Evolutionary conservation across 1,139 yeast genomes (phyloP), one percentile per base, ranked within the genome.

Genomic region (Yamadazyma dendronema): DNA sequence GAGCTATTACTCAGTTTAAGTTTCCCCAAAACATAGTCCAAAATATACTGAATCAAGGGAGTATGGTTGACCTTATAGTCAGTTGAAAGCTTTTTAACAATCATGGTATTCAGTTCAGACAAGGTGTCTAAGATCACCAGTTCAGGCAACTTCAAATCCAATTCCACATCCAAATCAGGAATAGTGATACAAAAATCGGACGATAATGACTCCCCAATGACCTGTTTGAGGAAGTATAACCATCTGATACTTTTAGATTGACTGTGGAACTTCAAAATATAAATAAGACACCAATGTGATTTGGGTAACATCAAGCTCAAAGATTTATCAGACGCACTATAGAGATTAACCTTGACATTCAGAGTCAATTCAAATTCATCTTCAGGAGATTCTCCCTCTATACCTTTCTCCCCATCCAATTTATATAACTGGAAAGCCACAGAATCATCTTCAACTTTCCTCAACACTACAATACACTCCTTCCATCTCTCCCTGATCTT

Each of bases 401-500:
- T 15, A 15, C 19, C 24, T 2, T 67, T 57, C n/a, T 74, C 62
- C 12, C 65, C 62, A 31, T 77, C 61, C 2, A 64, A 56, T 21
- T 74, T 74, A 56, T 79, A 82, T 41, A 88, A 76, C 49, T 86
- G 90, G 1, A 87, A 47, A 2, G 67, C 57, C 2, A 86, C 54
- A 0, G 89, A 86, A 2, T 59, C 62, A 39, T 68, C 61, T 17
- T 76, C 78, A 0, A 84, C 76, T 30, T 77, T 75, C 40, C 92
- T 62, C 0, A 83, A 77, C 3, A 83, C 85, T 2, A 83, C 81
- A 24, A 77, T 61, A 52, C 78, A 84, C 53, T 88, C 96, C 41
- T 73, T 76, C 92, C 96, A 87, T 32, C 87, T 62, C 41, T 84
- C 88, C n/a, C 68, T 45, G 2, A 84, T 68, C 34, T 81, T 59